These are phyloP conservation scores for Trametes meyenii DNA, from an alignment of 768 basidiomycete species.

Conservation along the genomic window DNA sequence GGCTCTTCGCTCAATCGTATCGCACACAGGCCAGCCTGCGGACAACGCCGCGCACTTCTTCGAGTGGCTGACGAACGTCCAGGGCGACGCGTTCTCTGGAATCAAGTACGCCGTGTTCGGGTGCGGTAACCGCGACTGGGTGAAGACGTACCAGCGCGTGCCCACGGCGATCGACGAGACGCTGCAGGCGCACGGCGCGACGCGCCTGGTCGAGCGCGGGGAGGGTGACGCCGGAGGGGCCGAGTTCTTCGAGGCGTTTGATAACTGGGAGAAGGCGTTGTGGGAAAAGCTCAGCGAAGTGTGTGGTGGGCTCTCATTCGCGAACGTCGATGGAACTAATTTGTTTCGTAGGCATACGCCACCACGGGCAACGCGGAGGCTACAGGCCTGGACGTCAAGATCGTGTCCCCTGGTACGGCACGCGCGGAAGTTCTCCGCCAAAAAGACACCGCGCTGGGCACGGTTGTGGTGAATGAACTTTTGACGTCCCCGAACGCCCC, in stretches of 20 bases:
- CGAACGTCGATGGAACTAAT: background rate
- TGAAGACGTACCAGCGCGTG: slow-evolving; percentile 48
- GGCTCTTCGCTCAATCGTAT: background rate
- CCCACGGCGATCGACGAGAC: slow-evolving; percentile 44
- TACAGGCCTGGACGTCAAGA: slow-evolving; percentile 35
- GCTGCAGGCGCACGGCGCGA: slow-evolving; percentile 38
- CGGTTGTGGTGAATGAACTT: slow-evolving; percentile 42
- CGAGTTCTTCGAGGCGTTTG: slow-evolving; percentile 48
- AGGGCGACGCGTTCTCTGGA: slow-evolving; percentile 31
- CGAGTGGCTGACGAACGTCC: slow-evolving; percentile 40
- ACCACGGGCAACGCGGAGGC: slow-evolving; percentile 21
- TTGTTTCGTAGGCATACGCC: slow-evolving; percentile 33
- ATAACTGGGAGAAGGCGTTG: slow-evolving; percentile 43
- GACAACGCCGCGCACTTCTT: slow-evolving; percentile 51
- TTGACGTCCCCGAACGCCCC: slow-evolving; percentile 42
- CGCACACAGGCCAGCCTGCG: slow-evolving; percentile 44
- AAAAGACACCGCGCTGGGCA: slow-evolving; percentile 40
- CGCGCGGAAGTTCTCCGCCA: slow-evolving; percentile 42
- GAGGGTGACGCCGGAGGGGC: slow-evolving; percentile 44
- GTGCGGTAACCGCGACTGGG: slow-evolving; percentile 54
- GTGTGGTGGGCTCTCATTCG: background rate
- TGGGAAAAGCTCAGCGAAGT: slow-evolving; percentile 43
- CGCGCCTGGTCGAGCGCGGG: slow-evolving; percentile 41
- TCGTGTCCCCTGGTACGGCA: slow-evolving; percentile 36
- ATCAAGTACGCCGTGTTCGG: slow-evolving; percentile 51